Conservation (phyloP, 345 rosid genomes). For the Kernera saxatilis region DNA sequence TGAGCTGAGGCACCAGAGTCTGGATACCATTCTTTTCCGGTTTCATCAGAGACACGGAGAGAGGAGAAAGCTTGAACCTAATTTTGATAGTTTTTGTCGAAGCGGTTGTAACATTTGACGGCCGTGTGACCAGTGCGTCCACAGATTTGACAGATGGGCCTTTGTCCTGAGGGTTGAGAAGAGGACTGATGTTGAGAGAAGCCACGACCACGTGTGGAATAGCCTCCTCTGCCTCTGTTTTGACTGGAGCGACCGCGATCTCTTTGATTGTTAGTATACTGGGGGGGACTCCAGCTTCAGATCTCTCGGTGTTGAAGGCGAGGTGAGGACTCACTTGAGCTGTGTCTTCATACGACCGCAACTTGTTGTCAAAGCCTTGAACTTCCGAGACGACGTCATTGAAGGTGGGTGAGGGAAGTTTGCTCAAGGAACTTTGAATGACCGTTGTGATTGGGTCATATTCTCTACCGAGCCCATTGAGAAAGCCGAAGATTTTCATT, state of each 20-base stretch:
- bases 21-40: not conserved
- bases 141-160: not conserved
- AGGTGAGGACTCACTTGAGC: not conserved
- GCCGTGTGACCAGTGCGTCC: not conserved
- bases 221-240: not conserved
- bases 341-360: not conserved
- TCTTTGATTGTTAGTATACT: not conserved
- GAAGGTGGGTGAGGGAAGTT: not conserved
- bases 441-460: not conserved
- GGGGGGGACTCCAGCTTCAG: too few relatives aligned
- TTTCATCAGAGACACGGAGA: not conserved
- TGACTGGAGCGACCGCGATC: not conserved
- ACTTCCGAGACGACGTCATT: not conserved
- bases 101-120: not conserved
- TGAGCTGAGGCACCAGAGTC: not conserved
- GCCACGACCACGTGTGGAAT: not conserved
- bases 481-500: not conserved
- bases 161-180: accelerated
- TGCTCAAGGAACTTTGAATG: not conserved
- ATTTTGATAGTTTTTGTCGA: not conserved
- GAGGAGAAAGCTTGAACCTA: not conserved
- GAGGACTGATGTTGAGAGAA: not conserved
- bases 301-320: not conserved
- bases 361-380: not conserved
- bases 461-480: not conserved